These are phyloP conservation scores for Solanum appendiculatum DNA, from an alignment of 257 asterid genomes.

Conservation along the genomic window DNA sequence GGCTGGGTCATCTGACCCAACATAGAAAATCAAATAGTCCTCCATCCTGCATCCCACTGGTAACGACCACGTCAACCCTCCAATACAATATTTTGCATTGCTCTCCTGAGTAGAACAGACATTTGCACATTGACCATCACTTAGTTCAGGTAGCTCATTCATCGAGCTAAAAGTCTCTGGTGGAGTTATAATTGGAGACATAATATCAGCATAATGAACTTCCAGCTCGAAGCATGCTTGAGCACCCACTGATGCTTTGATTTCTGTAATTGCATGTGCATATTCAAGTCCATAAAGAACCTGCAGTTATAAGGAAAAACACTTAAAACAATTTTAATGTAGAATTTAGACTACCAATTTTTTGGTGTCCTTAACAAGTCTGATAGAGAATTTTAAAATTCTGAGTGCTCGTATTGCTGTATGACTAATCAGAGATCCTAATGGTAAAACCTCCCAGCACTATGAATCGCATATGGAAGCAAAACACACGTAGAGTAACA, in stretches of 20 bases:
- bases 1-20: slow-evolving; percentile 70
- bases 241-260: slow-evolving; percentile 26
- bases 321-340: too few relatives aligned
- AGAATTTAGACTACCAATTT: neutral
- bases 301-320: slow-evolving; percentile 23
- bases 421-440: neutral
- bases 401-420: neutral
- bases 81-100: slow-evolving; percentile 26
- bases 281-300: slow-evolving; percentile 89
- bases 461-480: neutral
- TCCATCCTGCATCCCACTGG: slow-evolving; percentile 62
- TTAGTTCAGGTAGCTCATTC: slow-evolving; percentile 10
- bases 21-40: slow-evolving; percentile 73
- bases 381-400: neutral
- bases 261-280: slow-evolving; percentile 62
- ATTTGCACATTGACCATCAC: slow-evolving; percentile 13
- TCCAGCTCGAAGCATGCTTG: slow-evolving; percentile 20
- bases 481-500: neutral
- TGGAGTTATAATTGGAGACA: slow-evolving; percentile 47
- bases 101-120: slow-evolving; percentile 21
- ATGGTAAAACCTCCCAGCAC: neutral
- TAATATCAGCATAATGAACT: slow-evolving; percentile 43
- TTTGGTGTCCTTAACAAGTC: neutral
- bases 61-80: slow-evolving; percentile 81
- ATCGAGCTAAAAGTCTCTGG: slow-evolving; percentile 16